Evolutionary conservation across 2,329 filamentous ascomycete species (phyloP).

Genomic region (Cercospora canescens): DNA sequence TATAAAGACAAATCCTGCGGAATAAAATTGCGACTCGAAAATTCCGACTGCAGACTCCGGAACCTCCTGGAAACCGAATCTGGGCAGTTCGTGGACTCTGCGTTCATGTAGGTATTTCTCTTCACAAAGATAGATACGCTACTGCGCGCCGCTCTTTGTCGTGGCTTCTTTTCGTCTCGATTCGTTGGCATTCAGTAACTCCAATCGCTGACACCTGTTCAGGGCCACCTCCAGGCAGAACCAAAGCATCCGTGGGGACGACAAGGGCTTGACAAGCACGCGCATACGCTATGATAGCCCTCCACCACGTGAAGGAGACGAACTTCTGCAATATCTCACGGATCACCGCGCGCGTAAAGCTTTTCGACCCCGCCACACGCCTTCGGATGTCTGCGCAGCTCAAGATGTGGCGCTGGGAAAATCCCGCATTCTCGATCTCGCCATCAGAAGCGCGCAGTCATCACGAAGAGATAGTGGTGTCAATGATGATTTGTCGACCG

Average conservation of each 20-base stretch:
- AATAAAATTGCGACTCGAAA: not conserved
- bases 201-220: not conserved
- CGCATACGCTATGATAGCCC: conserved; percentile 24
- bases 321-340: conserved; percentile 10
- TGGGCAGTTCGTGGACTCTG: not conserved
- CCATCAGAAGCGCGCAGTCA: conserved; percentile 16
- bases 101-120: not conserved
- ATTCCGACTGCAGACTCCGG: not conserved
- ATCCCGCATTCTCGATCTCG: conserved; percentile 15
- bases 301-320: conserved; percentile 14
- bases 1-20: not conserved
- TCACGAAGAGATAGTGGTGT: conserved; percentile 23
- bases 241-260: conserved; percentile 9
- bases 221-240: conserved; percentile 1
- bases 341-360: conserved; percentile 10
- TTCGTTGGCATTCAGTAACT: not conserved
- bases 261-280: conserved; percentile 17
- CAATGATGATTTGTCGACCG: not conserved
- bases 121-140: not conserved
- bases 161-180: not conserved
- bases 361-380: conserved; percentile 23
- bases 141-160: too few relatives aligned
- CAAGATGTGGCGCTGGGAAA: conserved; percentile 23
- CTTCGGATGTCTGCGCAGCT: conserved; percentile 22
- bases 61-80: not conserved